Conservation (phyloP, 257 asterid genomes). For the Forsythia viridissima region DNA sequence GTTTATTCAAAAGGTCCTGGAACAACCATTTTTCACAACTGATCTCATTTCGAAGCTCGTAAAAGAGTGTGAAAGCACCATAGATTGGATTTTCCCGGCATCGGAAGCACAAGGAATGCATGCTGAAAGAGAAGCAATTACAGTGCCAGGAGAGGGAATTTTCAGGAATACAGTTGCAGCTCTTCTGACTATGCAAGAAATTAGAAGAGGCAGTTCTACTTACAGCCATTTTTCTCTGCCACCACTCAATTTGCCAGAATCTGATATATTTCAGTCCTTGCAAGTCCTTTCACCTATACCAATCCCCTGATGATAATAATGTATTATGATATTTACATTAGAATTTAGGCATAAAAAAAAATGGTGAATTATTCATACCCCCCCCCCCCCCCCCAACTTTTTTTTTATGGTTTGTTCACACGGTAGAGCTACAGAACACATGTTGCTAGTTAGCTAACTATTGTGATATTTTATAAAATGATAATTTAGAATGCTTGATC, state of each 20-base stretch:
- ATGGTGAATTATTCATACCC: neutral
- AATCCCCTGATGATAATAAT: constrained; percentile 43
- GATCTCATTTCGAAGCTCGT: constrained; percentile 80
- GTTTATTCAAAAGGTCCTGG: constrained; percentile 68
- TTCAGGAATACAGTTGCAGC: constrained; percentile 89
- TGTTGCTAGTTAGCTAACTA: neutral
- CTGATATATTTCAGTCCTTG: constrained; percentile 58
- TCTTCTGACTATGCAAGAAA: constrained; percentile 77
- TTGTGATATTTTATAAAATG: neutral
- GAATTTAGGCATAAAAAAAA: neutral
- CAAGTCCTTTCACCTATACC: constrained; percentile 61
- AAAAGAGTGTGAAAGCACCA: constrained; percentile 77
- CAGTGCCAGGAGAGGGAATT: constrained; percentile 65
- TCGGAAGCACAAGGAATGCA: constrained; percentile 20
- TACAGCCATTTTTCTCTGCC: constrained; percentile 83
- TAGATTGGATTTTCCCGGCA: constrained; percentile 65
- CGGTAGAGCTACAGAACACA: neutral
- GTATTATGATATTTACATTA: neutral
- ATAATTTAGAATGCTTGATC: no score
- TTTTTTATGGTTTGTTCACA: neutral
- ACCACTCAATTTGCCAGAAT: constrained; percentile 72
- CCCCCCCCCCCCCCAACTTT: neutral
- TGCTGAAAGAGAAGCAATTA: constrained; percentile 17
- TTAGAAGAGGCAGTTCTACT: constrained; percentile 90
- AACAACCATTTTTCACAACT: constrained; percentile 87